Base-by-base conservation (phyloP, 2,329 filamentous ascomycete genomes). In the Penicillium carneum region DNA sequence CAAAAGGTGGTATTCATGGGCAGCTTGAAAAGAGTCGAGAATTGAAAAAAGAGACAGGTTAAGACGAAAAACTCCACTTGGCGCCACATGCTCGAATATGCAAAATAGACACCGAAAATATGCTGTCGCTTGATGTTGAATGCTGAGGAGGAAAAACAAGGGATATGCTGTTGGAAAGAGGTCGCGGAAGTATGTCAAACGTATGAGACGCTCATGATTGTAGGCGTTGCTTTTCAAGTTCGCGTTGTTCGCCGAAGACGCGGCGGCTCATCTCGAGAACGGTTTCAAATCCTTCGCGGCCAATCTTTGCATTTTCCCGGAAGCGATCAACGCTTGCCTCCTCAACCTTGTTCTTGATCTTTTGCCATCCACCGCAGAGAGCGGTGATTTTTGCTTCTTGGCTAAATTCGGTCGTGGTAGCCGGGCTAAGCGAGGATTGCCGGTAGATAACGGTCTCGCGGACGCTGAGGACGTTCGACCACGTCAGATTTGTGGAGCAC, bases 311-410 rank as follows among this genome's bases (percentile, higher is more conserved):
- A 74, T 99, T 99, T 79, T 99, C 92, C 69, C 88, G 86, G 82
- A 99, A 99, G 57, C 92, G 84, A 67, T 90, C 90, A 46, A 98
- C 90, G 43, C 93, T 90, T 54, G 91, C 88, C 71, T 98, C 93
- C 82, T 99, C 95, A 71, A 99, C 96, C 76, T 89, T 92, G 80
- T 95, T 97, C 84, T 92, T 95, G 76, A 98, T 93, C 75, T 93
- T 92, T 81, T 97, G 92, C 93, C 95, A 99, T 64, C 95, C 95
- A 69, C 95, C 94, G 77, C 93, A 97, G 10, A 98, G 83, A 0
- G 95, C 95, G 1, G 93, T 97, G 75, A 99, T 94, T 79, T 93
- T 88, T 41, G 95, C 95, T 63, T 92, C 89, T 82, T 99, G 95
- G 49, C 88, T 84, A 75, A 99, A 98, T 65, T 90, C 85, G 2